A percentile compares a stretch with the other conserved stretches of the same genome.
These are phyloP conservation scores for Rhexocercosporidium sp. DNA, from an alignment of 2,329 filamentous ascomycete species.

Conservation along the genomic window DNA sequence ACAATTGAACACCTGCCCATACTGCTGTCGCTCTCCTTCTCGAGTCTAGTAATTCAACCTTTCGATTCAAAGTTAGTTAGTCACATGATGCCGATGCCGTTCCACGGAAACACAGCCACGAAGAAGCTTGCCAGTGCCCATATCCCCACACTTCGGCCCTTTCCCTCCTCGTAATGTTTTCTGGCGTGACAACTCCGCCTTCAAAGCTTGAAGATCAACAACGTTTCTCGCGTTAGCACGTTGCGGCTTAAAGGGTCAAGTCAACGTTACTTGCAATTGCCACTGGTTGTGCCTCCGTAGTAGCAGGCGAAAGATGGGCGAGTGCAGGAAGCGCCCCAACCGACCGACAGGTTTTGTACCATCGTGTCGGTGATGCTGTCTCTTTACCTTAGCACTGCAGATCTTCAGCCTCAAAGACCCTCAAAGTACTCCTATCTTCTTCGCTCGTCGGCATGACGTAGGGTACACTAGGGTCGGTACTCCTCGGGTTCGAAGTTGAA, in stretches of 20 bases:
- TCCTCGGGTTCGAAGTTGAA: neutral
- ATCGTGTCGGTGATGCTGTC: neutral
- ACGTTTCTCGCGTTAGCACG: neutral
- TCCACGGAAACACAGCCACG: neutral
- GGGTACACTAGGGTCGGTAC: neutral
- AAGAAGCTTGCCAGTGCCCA: neutral
- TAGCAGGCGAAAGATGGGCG: neutral
- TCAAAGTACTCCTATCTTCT: no score
- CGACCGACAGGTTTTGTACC: neutral
- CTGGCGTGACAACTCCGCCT: neutral
- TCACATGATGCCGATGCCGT: neutral
- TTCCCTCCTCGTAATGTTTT: constrained; percentile 2
- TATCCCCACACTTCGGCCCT: neutral
- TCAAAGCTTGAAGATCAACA: neutral
- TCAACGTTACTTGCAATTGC: constrained; percentile 8
- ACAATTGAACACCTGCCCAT: neutral
- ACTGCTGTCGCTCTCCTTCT: no score
- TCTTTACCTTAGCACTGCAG: neutral
- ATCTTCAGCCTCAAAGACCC: neutral
- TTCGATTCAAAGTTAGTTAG: no score
- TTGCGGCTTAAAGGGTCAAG: constrained; percentile 5
- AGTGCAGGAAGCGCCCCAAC: neutral
- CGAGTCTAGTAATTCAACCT: neutral
- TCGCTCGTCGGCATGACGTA: neutral
- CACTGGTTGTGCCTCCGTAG: neutral